Percentiles rank a stretch among this genome's conserved stretches.
Conservation (phyloP, 345 rosid species). For the Lepidium sativum region DNA sequence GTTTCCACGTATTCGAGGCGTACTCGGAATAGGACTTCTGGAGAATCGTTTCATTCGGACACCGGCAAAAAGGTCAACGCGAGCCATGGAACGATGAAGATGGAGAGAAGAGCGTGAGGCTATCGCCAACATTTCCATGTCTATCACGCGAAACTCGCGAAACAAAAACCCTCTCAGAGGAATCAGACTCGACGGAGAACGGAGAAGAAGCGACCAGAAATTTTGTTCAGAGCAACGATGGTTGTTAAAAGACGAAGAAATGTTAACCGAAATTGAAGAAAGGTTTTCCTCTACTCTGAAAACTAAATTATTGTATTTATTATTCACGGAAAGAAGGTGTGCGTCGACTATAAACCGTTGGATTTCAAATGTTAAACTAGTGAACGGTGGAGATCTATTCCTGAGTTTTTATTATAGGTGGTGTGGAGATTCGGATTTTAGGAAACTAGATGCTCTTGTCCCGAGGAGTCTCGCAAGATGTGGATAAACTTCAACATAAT, state of each 20-base stretch:
- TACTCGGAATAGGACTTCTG: slow-evolving; percentile 32
- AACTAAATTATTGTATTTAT: neutral
- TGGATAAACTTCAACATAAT: slow-evolving; percentile 17
- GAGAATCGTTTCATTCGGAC: slow-evolving; percentile 42
- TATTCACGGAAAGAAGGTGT: slow-evolving; percentile 1
- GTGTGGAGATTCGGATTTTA: slow-evolving; percentile 19
- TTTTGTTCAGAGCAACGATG: slow-evolving; percentile 3
- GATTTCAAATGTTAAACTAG: neutral
- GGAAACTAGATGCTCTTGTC: neutral
- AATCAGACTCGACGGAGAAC: neutral
- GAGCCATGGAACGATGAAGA: slow-evolving; percentile 34
- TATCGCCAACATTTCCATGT: slow-evolving; percentile 56
- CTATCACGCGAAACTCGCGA: slow-evolving; percentile 12
- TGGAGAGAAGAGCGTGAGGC: slow-evolving; percentile 33
- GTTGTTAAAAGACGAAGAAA: neutral
- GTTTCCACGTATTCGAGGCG: slow-evolving; percentile 51
- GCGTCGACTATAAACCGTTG: neutral
- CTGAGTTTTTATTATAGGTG: neutral
- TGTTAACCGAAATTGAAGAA: slow-evolving; percentile 13
- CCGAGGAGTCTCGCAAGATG: neutral
- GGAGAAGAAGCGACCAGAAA: slow-evolving; percentile 23
- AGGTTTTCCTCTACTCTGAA: neutral
- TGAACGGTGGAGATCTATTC: neutral
- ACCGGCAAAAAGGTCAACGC: slow-evolving; percentile 37
- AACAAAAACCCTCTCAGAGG: neutral